Evolutionary conservation across 768 basidiomycete species (phyloP).

Genomic region (Leccinum ochraceum): DNA sequence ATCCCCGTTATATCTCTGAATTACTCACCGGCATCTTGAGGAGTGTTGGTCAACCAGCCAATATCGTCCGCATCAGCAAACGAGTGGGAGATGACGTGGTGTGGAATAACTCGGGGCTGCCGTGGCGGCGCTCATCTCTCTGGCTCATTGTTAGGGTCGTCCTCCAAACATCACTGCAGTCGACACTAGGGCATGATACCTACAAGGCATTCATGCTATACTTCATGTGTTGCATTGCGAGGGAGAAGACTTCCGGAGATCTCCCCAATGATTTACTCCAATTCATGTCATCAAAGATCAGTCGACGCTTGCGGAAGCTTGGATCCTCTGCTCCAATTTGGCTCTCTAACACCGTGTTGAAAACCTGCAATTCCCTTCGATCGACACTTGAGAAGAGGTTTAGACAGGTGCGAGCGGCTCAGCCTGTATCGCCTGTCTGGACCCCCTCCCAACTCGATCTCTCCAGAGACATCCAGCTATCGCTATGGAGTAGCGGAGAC

Average conservation of each 20-base stretch:
- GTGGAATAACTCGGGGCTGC: conserved; percentile 4
- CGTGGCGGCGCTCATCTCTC: conserved; percentile 37
- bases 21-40: not conserved
- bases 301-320: conserved; percentile 28
- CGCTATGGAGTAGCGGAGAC: not conserved
- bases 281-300: conserved; percentile 30
- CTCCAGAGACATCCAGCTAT: not conserved
- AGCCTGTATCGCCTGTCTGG: conserved; percentile 34
- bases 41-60: not conserved
- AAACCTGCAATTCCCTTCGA: conserved; percentile 30
- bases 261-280: conserved; percentile 31
- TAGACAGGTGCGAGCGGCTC: conserved; percentile 31
- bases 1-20: not conserved
- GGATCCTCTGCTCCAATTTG: conserved; percentile 29
- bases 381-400: conserved; percentile 35
- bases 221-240: conserved; percentile 34
- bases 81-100: conserved; percentile 8
- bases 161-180: conserved; percentile 34
- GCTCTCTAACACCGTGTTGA: conserved; percentile 39
- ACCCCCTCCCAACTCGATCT: conserved; percentile 17
- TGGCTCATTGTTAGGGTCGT: conserved; percentile 39
- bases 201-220: conserved; percentile 54
- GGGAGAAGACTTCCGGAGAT: conserved; percentile 15
- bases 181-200: conserved; percentile 8
- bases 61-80: not conserved